Conservation (phyloP, 2,329 filamentous ascomycete genomes). For the Ophiocordyceps robertsii region DNA sequence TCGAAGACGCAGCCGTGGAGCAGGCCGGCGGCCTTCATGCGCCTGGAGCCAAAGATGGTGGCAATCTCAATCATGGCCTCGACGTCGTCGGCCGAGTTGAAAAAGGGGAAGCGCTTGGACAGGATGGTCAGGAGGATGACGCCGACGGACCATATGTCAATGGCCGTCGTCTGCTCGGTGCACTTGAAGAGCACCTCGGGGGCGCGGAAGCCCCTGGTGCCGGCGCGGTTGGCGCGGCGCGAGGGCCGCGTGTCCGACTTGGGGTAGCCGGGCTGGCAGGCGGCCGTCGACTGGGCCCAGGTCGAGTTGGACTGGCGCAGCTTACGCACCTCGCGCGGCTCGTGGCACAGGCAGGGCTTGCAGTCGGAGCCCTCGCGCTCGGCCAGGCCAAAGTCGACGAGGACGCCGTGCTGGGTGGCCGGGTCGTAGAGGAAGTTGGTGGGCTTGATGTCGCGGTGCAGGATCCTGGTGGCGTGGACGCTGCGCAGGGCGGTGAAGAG, state of each 20-base stretch:
- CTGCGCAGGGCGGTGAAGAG: slow-evolving; percentile 74
- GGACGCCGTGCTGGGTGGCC: slow-evolving; percentile 63
- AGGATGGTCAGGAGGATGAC: slow-evolving; percentile 96
- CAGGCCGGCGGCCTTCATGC: slow-evolving; percentile 71
- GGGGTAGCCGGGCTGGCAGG: slow-evolving; percentile 57
- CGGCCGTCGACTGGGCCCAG: slow-evolving; percentile 34
- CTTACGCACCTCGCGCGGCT: slow-evolving; percentile 48
- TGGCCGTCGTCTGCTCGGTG: slow-evolving; percentile 82
- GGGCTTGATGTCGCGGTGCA: slow-evolving; percentile 93
- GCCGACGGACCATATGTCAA: slow-evolving; percentile 94
- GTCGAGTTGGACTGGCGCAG: slow-evolving; percentile 43
- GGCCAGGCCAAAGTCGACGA: slow-evolving; percentile 98
- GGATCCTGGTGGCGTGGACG: slow-evolving; percentile 72
- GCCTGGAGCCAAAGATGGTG: slow-evolving; percentile 76
- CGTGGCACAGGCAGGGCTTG: slow-evolving; percentile 72
- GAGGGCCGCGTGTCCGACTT: slow-evolving; percentile 83
- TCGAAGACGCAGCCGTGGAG: slow-evolving; percentile 88
- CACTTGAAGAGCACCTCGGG: slow-evolving; percentile 97
- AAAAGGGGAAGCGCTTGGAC: slow-evolving; percentile 88
- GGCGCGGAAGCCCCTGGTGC: slow-evolving; percentile 88
- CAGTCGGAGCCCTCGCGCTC: slow-evolving; percentile 68
- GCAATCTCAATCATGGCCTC: slow-evolving; percentile 96
- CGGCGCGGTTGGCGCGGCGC: slow-evolving; percentile 82
- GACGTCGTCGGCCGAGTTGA: slow-evolving; percentile 96
- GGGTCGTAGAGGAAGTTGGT: slow-evolving; percentile 96